These are phyloP conservation scores for Handroanthus guayacan DNA, from an alignment of 257 asterid genomes.

Conservation along the genomic window DNA sequence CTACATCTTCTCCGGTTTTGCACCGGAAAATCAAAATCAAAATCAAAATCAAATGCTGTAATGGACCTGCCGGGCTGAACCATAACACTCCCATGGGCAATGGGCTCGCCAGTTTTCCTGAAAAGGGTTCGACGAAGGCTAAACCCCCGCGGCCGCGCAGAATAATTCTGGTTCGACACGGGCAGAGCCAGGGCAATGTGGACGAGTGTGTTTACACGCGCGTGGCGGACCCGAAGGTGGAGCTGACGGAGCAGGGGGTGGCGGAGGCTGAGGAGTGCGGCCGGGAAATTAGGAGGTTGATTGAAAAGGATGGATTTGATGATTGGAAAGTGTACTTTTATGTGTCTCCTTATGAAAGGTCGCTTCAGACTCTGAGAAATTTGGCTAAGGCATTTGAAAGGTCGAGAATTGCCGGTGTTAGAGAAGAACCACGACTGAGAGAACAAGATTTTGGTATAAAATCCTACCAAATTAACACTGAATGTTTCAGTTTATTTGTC, in stretches of 20 bases:
- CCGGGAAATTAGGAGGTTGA: conserved; percentile 46
- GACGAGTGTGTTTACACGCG: conserved; percentile 74
- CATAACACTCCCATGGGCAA: conserved; percentile 1
- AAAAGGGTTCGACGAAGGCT: conserved; percentile 37
- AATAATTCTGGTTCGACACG: conserved; percentile 76
- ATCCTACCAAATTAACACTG: too few species aligned
- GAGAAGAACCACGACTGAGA: conserved; percentile 80
- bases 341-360: conserved; percentile 69
- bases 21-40: conserved; percentile 21
- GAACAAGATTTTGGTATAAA: conserved; percentile 78
- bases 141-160: conserved; percentile 74
- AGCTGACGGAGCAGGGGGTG: conserved; percentile 55
- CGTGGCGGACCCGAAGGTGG: conserved; percentile 76
- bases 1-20: conserved; percentile 23
- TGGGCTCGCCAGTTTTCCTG: conserved; percentile 55
- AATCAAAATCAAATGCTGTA: conserved; percentile 41
- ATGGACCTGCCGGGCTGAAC: not conserved
- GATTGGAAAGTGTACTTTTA: conserved; percentile 82
- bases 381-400: conserved; percentile 71
- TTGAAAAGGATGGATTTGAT: conserved; percentile 58
- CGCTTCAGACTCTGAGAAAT: conserved; percentile 64
- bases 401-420: conserved; percentile 75
- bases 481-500: too few species aligned
- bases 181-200: conserved; percentile 79
- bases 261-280: conserved; percentile 68